A percentile compares a stretch with the other conserved stretches of the same genome.
Evolutionary conservation across 495 filamentous ascomycete species (phyloP).

Genomic region (Barbatosphaeria neglecta): DNA sequence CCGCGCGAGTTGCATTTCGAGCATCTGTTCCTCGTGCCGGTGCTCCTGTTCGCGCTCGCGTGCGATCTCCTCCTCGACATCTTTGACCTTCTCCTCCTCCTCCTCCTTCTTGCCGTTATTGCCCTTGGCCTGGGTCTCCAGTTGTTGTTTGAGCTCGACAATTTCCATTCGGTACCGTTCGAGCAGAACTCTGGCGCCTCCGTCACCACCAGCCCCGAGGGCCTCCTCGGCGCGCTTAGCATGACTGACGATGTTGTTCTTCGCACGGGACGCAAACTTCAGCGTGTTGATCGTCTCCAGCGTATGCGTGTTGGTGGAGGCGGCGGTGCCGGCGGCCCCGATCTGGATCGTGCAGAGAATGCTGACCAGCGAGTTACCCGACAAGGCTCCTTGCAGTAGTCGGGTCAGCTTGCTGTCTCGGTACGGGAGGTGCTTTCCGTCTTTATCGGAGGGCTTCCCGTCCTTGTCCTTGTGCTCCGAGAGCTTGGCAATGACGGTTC

Average conservation of each 20-base stretch:
- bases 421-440: constrained; percentile 85
- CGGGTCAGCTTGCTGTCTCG: constrained; percentile 94
- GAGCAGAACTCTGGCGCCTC: constrained; percentile 73
- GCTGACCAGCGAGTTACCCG: constrained; percentile 86
- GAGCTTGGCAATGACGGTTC: constrained; percentile 84
- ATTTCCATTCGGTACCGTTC: constrained; percentile 96
- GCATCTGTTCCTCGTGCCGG: constrained; percentile 91
- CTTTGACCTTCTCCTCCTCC: constrained; percentile 45
- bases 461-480: constrained; percentile 75
- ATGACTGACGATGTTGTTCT: constrained; percentile 96
- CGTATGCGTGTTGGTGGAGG: constrained; percentile 55
- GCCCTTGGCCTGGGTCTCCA: constrained; percentile 60
- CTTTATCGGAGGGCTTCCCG: constrained; percentile 60
- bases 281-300: constrained; percentile 89
- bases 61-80: constrained; percentile 52
- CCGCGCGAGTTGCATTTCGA: constrained; percentile 93
- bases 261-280: constrained; percentile 91
- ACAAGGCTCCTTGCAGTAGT: constrained; percentile 82
- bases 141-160: constrained; percentile 62
- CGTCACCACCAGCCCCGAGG: constrained; percentile 60
- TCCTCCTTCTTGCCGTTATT: constrained; percentile 54
- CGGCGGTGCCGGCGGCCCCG: constrained; percentile 51
- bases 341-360: constrained; percentile 93
- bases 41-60: constrained; percentile 70
- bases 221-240: constrained; percentile 92